These are phyloP conservation scores for Knufia fluminis DNA, from an alignment of 2,329 filamentous ascomycete genomes.

Conservation along the genomic window DNA sequence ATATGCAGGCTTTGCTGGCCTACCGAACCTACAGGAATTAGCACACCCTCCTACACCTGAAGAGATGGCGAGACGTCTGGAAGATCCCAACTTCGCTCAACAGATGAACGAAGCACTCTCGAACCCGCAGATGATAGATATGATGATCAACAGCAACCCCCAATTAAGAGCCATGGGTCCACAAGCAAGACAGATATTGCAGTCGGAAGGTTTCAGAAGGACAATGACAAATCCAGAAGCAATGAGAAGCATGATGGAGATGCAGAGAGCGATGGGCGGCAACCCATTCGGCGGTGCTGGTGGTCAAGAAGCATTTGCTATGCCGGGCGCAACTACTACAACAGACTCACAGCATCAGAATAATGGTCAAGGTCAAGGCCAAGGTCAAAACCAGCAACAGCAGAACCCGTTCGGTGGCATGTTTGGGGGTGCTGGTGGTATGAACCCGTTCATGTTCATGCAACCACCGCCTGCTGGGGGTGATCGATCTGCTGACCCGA, in stretches of 20 bases:
- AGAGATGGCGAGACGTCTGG: conserved; percentile 72
- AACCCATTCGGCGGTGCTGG: conserved; percentile 44
- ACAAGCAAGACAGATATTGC: conserved; percentile 72
- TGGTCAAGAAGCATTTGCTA: conserved; percentile 57
- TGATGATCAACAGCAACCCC: conserved; percentile 88
- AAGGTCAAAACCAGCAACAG: conserved; percentile 13
- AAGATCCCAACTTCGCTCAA: conserved; percentile 76
- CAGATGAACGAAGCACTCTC: conserved; percentile 90
- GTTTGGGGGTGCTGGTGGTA: conserved; percentile 24
- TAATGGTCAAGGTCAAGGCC: conserved; percentile 25
- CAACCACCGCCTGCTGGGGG: conserved; percentile 11
- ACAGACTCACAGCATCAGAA: conserved; percentile 41
- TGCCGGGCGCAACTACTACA: conserved; percentile 82
- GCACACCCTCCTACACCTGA: conserved; percentile 84
- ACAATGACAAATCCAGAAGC: conserved; percentile 90
- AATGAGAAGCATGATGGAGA: conserved; percentile 69
- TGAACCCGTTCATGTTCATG: conserved; percentile 17
- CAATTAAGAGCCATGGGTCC: conserved; percentile 63
- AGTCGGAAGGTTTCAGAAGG: conserved; percentile 76
- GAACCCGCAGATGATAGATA: conserved; percentile 88
- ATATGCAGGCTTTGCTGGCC: conserved; percentile 82
- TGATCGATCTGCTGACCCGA: conserved; percentile 17
- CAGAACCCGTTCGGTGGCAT: conserved; percentile 5
- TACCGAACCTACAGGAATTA: conserved; percentile 81
- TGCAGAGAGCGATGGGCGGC: conserved; percentile 57